A percentile compares a stretch with the other conserved stretches of the same genome.
Evolutionary conservation across 2,329 filamentous ascomycete genomes (phyloP).

Genomic region (Moelleriella libera): DNA sequence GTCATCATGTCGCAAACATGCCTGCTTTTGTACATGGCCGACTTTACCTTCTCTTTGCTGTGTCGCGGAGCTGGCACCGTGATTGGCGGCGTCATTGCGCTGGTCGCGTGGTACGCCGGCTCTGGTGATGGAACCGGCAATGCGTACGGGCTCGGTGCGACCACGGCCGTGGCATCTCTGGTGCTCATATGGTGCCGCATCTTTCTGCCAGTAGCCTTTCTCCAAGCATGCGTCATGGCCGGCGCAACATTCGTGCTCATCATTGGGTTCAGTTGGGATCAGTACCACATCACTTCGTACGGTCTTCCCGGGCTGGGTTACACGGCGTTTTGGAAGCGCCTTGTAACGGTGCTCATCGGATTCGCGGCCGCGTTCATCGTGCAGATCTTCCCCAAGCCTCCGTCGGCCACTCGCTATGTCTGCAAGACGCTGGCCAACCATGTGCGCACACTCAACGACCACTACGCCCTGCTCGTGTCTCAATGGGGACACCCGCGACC

Average conservation of each 20-base stretch:
- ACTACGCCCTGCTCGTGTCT: slow-evolving; percentile 33
- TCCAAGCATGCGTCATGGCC: slow-evolving; percentile 16
- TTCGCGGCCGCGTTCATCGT: slow-evolving; percentile 27
- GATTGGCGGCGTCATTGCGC: slow-evolving; percentile 29
- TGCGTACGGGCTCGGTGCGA: slow-evolving; percentile 32
- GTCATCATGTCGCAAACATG: slow-evolving; percentile 35
- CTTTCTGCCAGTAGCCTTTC: slow-evolving; percentile 15
- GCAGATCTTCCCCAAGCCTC: slow-evolving; percentile 30
- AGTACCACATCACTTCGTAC: slow-evolving; percentile 25
- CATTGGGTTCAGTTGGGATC: slow-evolving; percentile 31
- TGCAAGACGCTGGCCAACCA: slow-evolving; percentile 28
- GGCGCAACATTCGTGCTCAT: slow-evolving; percentile 26
- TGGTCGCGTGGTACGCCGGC: slow-evolving; percentile 36
- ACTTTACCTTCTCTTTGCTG: slow-evolving; percentile 31
- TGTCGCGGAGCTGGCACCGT: slow-evolving; percentile 27
- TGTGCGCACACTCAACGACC: slow-evolving; percentile 27
- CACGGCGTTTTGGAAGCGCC: slow-evolving; percentile 30
- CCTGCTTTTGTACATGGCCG: slow-evolving; percentile 32
- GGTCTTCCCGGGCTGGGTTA: slow-evolving; percentile 32
- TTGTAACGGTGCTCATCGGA: slow-evolving; percentile 28
- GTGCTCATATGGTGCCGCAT: slow-evolving; percentile 21
- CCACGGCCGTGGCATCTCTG: slow-evolving; percentile 22
- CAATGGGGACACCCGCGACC: slow-evolving; percentile 22
- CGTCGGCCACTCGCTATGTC: slow-evolving; percentile 29
- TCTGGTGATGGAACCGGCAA: slow-evolving; percentile 32